Conservation (phyloP, 306 rosid species). For the Cucumis melo region DNA sequence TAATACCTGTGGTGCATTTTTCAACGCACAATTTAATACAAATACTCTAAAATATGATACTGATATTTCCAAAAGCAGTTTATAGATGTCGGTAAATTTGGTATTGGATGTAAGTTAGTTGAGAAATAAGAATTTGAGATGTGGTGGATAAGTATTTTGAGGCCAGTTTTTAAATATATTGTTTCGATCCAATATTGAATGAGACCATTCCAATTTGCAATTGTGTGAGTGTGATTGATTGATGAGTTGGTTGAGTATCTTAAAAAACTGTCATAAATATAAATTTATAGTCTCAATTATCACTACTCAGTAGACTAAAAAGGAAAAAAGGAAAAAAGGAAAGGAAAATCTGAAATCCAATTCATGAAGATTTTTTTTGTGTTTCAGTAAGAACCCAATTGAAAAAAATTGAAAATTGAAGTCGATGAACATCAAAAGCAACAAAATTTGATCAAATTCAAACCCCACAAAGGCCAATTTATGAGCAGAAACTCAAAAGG, state of each 20-base stretch:
- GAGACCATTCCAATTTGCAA: background rate
- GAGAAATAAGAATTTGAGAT: background rate
- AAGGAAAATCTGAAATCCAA: background rate
- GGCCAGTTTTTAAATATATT: background rate
- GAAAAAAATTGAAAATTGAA: background rate
- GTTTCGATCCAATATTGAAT: background rate
- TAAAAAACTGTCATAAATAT: background rate
- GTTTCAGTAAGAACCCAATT: background rate
- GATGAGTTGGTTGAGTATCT: background rate
- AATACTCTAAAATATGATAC: background rate
- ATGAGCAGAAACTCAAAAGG: background rate
- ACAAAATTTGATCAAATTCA: background rate
- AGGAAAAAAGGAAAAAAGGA: no score
- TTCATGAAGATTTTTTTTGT: background rate
- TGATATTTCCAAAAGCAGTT: background rate
- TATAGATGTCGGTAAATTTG: background rate
- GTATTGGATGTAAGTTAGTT: background rate
- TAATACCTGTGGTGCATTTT: background rate
- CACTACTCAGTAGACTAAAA: background rate
- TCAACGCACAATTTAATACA: background rate
- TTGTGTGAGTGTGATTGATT: background rate
- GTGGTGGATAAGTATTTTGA: background rate
- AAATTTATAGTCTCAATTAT: background rate
- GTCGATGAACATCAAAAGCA: background rate
- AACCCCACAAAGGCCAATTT: background rate